Evolutionary conservation across 768 basidiomycete species (phyloP).

Genomic region (Termitomyces sp.): DNA sequence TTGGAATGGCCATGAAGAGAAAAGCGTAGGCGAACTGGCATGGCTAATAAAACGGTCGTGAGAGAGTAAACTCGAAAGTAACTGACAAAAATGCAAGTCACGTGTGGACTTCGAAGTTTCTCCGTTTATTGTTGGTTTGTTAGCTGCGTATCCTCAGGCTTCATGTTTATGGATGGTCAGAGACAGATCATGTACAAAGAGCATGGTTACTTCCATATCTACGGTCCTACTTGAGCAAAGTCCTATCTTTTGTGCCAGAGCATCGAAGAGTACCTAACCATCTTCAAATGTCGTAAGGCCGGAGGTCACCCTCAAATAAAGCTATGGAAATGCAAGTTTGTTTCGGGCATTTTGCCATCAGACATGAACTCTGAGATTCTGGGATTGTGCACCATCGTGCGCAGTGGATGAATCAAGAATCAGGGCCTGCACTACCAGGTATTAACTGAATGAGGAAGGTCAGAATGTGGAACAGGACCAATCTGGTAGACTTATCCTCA

Average conservation of each 20-base stretch:
- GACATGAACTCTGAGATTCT: neutral
- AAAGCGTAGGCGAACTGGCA: conserved; percentile 84
- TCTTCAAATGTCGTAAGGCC: too few species aligned
- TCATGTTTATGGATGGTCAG: neutral
- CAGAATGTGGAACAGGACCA: neutral
- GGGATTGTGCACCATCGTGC: neutral
- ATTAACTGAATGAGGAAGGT: conserved; percentile 41
- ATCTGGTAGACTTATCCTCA: conserved; percentile 26
- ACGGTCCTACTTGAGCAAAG: neutral
- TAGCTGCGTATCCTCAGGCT: too few species aligned
- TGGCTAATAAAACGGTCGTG: conserved; percentile 25
- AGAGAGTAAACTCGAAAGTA: too few species aligned
- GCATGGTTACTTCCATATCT: neutral
- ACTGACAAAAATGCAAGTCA: conserved; percentile 4
- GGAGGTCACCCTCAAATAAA: neutral
- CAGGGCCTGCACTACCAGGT: conserved; percentile 67
- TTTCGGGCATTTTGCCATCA: neutral
- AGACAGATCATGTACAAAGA: neutral
- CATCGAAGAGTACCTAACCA: neutral
- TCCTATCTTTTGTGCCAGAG: neutral
- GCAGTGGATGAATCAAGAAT: conserved; percentile 17
- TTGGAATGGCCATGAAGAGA: conserved; percentile 76
- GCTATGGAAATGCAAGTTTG: neutral
- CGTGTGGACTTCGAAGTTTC: neutral
- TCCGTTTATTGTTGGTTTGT: too few species aligned